Percentiles rank a stretch among this genome's conserved stretches.
These are phyloP conservation scores for Hymenoscyphus repandus DNA, from an alignment of 2,329 filamentous ascomycete genomes.

Conservation along the genomic window DNA sequence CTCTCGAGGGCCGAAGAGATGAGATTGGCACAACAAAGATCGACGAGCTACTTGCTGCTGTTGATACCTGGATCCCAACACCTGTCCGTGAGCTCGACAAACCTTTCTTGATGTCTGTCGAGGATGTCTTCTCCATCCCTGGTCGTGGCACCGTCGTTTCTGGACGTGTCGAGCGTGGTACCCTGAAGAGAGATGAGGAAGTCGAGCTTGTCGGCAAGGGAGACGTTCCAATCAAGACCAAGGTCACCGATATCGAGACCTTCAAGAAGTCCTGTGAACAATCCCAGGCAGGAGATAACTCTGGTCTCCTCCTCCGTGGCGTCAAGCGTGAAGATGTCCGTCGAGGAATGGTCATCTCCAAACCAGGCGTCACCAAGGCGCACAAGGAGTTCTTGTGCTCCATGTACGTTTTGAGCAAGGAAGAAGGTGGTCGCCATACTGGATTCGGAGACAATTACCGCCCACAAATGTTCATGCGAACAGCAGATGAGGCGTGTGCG, in stretches of 20 bases:
- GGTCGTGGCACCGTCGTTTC: conserved; percentile 96
- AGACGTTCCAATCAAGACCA: conserved; percentile 82
- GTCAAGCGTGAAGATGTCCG: conserved; percentile 90
- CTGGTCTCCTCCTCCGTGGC: conserved; percentile 91
- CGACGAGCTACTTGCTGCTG: conserved; percentile 82
- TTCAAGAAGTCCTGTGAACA: conserved; percentile 99
- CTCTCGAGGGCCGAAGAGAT: conserved; percentile 76
- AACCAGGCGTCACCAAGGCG: conserved; percentile 78
- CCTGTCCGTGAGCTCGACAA: conserved; percentile 92
- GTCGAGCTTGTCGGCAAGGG: conserved; percentile 93
- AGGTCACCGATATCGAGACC: conserved; percentile 99
- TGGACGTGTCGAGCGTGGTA: conserved; percentile 93
- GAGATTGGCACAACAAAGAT: conserved; percentile 88
- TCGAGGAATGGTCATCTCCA: conserved; percentile 90
- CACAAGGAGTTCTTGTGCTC: conserved; percentile 91
- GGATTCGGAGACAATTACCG: conserved; percentile 96
- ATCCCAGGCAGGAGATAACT: conserved; percentile 96
- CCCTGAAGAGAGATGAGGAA: conserved; percentile 88
- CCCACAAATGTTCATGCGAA: conserved; percentile 93
- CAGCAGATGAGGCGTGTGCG: conserved; percentile 73
- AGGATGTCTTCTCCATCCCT: conserved; percentile 85
- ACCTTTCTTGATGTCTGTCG: conserved; percentile 98
- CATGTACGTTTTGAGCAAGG: conserved; percentile 95
- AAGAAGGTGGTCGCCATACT: conserved; percentile 95
- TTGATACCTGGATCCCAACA: conserved; percentile 95